These are phyloP conservation scores for Saussurea involucrata DNA, from an alignment of 129 eudicot species.

Conservation along the genomic window DNA sequence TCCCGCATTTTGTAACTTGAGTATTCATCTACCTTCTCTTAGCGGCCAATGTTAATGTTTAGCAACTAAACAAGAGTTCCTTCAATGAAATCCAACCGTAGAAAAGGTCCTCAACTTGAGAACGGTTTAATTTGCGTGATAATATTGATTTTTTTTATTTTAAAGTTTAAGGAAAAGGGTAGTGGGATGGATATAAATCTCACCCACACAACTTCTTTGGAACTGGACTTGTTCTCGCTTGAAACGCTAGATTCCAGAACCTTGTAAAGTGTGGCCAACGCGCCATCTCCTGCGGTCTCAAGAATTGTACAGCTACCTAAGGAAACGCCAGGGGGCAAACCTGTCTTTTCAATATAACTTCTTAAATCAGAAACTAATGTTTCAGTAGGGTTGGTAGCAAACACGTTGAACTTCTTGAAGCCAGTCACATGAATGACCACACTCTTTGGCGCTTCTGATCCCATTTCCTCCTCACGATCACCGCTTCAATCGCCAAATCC, in stretches of 20 bases:
- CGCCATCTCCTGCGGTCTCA: slow-evolving; percentile 78
- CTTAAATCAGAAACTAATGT: slow-evolving; percentile 45
- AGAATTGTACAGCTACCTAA: slow-evolving; percentile 61
- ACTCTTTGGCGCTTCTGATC: slow-evolving; percentile 56
- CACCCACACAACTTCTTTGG: slow-evolving; percentile 59
- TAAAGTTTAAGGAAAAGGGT: neutral
- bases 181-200: slow-evolving; percentile 19
- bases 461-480: slow-evolving; percentile 35
- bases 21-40: neutral
- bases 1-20: neutral
- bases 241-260: slow-evolving; percentile 45
- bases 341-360: slow-evolving; percentile 43
- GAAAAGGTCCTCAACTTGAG: neutral
- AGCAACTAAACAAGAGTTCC: neutral
- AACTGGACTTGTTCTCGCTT: slow-evolving; percentile 17
- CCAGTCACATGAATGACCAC: slow-evolving; percentile 68
- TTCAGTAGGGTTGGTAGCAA: slow-evolving; percentile 66
- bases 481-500: slow-evolving; percentile 9
- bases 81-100: neutral
- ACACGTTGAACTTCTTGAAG: slow-evolving; percentile 75
- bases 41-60: neutral
- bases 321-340: slow-evolving; percentile 50
- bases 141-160: neutral
- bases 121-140: neutral
- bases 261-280: slow-evolving; percentile 46